Base-by-base conservation (phyloP, 352 stramenopile species). In the Aphanomyces astaci region DNA sequence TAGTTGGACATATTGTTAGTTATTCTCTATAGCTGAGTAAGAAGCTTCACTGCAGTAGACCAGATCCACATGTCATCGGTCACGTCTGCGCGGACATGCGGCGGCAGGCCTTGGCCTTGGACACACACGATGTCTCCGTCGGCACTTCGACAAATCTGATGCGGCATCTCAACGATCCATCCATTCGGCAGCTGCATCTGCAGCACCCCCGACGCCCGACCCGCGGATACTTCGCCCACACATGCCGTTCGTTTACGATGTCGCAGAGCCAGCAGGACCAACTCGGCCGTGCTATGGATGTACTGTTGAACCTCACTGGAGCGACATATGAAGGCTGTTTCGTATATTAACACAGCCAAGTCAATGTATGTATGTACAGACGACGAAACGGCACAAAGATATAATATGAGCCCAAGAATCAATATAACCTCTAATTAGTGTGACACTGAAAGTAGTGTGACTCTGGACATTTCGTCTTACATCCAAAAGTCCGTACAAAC, bases 161-260 rank as follows among this genome's bases (percentile, higher is more conserved):
- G 75, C 9, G 86, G 86, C 51, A 94, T 87, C 31, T 94, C 84
- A 22, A 94, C 78, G 1, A 77, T 86, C 86, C 86, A 94, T 65
- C 80, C 88, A 67, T 94, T 94, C 10, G 86, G 86, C 25, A 94
- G 76, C n/a, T 80, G 80, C 15, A 91, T 53, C 56, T 87, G 80
- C 4, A 74, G 73, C 24, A 84, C 89, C 55, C 76, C 70, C 25
- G 86, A 89, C 13, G 92, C 70, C 30, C 76, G 82, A 17, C 86
- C 86, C 0, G 83, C 83, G 0, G 82, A 89, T 11, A 71, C 73
- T 28, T 70, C 66, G 30, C 86, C 86, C 36, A 94, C 75, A 31
- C 82, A 78, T 66, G 71, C 85, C 11, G 86, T 92, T 33, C 83
- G 71, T 24, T 76, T 75, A 4, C 82, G 81, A 25, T 82, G 76